phyloP scores from a whole-genome alignment of 148 eudicot species.

The Diospyros kaki region DNA sequence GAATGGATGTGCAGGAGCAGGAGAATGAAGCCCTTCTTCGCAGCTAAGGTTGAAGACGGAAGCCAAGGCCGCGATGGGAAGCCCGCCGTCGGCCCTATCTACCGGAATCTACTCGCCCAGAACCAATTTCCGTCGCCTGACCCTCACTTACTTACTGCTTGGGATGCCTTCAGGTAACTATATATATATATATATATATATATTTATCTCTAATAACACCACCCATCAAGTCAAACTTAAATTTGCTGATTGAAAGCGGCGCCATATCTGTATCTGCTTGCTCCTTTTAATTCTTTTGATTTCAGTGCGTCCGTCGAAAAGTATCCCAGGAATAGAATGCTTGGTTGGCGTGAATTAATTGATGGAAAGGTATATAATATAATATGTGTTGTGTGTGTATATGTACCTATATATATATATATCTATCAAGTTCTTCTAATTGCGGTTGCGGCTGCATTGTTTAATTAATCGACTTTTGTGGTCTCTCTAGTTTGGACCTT shows the following conservation, averaged over 20 bases:
- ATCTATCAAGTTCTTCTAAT: not conserved
- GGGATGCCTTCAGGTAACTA: constrained; percentile 80
- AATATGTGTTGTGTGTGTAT: not conserved
- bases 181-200: not conserved
- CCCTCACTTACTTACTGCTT: constrained; percentile 54
- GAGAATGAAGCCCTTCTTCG: constrained; percentile 45
- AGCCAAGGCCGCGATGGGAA: constrained; percentile 57
- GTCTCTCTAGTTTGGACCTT: constrained; percentile 70
- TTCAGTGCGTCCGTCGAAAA: constrained; percentile 63
- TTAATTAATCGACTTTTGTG: not conserved
- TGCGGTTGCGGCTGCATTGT: not conserved
- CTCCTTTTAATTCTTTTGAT: constrained; percentile 3
- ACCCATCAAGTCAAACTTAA: not conserved
- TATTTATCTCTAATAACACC: not conserved
- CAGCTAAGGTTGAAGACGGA: constrained; percentile 64
- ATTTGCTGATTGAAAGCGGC: not conserved
- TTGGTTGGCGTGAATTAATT: constrained; percentile 75
- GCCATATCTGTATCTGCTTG: not conserved
- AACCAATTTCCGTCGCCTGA: constrained; percentile 62
- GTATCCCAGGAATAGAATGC: constrained; percentile 69
- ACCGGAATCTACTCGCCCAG: constrained; percentile 55
- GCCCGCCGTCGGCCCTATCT: constrained; percentile 73
- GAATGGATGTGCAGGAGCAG: not conserved
- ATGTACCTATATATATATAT: not conserved
- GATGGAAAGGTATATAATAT: constrained; percentile 61